Evolutionary conservation across 306 rosid genomes (phyloP).

Genomic region (Begonia loranthoides): DNA sequence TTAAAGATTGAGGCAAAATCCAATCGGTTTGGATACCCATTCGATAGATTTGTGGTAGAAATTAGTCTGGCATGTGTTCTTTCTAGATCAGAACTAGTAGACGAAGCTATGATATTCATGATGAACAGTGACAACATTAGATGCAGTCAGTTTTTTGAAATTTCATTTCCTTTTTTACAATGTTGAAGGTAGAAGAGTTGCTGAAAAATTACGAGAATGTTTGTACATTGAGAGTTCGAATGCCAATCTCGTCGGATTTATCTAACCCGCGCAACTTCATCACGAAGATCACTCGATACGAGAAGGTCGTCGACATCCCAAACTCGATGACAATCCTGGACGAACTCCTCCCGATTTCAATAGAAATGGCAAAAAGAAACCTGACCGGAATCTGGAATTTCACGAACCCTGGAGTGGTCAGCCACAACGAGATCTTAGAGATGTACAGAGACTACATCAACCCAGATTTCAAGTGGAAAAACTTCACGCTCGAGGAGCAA

Average conservation of each 20-base stretch:
- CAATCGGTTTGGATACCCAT: too few relatives aligned
- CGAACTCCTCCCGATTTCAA: conserved; percentile 72
- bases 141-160: too few relatives aligned
- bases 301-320: conserved; percentile 76
- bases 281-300: conserved; percentile 67
- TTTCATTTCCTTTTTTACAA: too few relatives aligned
- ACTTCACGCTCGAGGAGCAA: conserved; percentile 79
- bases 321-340: conserved; percentile 86
- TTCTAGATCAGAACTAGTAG: too few relatives aligned
- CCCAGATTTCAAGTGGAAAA: conserved; percentile 59
- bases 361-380: conserved; percentile 83
- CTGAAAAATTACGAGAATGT: conserved; percentile 72
- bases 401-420: conserved; percentile 86
- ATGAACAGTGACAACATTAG: too few relatives aligned
- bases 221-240: conserved; percentile 71
- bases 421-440: conserved; percentile 81
- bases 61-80: too few relatives aligned
- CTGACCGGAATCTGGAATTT: conserved; percentile 84
- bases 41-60: too few relatives aligned
- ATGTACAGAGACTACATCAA: conserved; percentile 60
- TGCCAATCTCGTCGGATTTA: conserved; percentile 82
- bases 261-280: conserved; percentile 76
- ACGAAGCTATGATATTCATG: too few relatives aligned
- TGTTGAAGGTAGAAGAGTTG: conserved; percentile 65
- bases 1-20: too few relatives aligned